Percentiles rank a stretch among this genome's conserved stretches.
These are phyloP conservation scores for Phytopythium delawarense DNA, from an alignment of 352 stramenopile species.

Conservation along the genomic window DNA sequence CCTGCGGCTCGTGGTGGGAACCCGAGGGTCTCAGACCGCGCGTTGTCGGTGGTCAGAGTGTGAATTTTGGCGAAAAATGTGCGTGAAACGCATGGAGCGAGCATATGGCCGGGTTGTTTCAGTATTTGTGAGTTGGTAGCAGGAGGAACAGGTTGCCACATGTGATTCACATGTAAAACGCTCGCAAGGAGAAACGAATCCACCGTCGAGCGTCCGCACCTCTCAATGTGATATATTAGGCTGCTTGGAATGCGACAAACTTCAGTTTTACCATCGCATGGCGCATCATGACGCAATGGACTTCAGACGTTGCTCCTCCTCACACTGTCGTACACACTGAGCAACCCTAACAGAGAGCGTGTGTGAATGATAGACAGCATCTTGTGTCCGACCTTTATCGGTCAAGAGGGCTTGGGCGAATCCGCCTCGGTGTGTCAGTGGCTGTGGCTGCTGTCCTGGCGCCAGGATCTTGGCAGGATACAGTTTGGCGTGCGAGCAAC, in stretches of 20 bases:
- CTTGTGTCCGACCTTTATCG: too few species aligned
- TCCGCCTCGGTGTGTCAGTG: not conserved
- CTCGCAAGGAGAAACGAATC: not conserved
- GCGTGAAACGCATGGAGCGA: not conserved
- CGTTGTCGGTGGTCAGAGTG: not conserved
- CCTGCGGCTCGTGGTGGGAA: too few species aligned
- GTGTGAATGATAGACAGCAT: too few species aligned
- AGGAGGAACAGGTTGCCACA: not conserved
- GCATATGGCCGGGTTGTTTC: not conserved
- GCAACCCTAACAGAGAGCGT: too few species aligned
- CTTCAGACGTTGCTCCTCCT: not conserved
- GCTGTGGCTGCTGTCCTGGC: not conserved
- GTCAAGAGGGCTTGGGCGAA: too few species aligned
- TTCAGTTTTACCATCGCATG: constrained; percentile 2
- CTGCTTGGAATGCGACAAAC: not conserved
- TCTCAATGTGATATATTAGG: not conserved
- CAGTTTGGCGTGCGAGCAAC: not conserved
- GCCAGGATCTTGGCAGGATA: not conserved
- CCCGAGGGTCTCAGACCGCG: not conserved
- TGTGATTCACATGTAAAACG: not conserved
- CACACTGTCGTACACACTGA: too few species aligned
- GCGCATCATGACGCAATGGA: not conserved
- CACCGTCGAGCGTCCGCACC: too few species aligned
- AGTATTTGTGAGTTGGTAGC: not conserved
- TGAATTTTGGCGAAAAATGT: not conserved